phyloP scores from a whole-genome alignment of 2,329 filamentous ascomycete genomes.

The Fusarium sp. region DNA sequence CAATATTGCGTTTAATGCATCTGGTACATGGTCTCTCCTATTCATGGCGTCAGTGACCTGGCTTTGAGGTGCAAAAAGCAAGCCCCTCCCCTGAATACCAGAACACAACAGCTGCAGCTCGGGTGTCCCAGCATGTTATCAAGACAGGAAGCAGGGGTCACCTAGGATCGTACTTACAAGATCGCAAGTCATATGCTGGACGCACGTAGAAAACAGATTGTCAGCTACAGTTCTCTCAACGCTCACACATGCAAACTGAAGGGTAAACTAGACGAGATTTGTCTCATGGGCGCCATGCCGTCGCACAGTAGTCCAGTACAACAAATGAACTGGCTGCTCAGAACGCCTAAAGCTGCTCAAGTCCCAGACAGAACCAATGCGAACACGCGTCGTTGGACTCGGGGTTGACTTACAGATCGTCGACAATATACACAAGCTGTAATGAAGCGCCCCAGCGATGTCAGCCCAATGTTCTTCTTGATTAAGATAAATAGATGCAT shows the following conservation, averaged over 20 bases:
- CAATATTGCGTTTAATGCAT: conserved; percentile 98
- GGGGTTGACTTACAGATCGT: conserved; percentile 80
- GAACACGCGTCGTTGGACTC: conserved; percentile 43
- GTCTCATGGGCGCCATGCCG: conserved; percentile 26
- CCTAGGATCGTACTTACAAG: conserved; percentile 70
- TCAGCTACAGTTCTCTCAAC: conserved; percentile 43
- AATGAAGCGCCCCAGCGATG: conserved; percentile 48
- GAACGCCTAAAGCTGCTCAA: conserved; percentile 26
- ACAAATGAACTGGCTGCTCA: conserved; percentile 31
- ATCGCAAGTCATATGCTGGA: conserved; percentile 91
- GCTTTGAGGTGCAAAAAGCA: conserved; percentile 21
- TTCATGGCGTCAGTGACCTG: conserved; percentile 46
- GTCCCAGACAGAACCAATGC: conserved; percentile 37
- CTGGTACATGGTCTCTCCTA: conserved; percentile 96
- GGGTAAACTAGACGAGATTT: conserved; percentile 19
- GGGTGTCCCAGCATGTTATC: conserved; percentile 15
- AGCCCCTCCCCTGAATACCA: conserved; percentile 16
- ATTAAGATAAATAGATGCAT: conserved; percentile 22
- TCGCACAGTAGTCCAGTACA: conserved; percentile 27
- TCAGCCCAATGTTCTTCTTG: conserved; percentile 48
- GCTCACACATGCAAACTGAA: conserved; percentile 25
- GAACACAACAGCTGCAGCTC: conserved; percentile 25
- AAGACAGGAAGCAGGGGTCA: conserved; percentile 41
- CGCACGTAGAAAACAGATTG: conserved; percentile 38
- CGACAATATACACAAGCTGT: conserved; percentile 88